phyloP scores from a whole-genome alignment of 345 rosid species.

The Hibiscus tridactylites region DNA sequence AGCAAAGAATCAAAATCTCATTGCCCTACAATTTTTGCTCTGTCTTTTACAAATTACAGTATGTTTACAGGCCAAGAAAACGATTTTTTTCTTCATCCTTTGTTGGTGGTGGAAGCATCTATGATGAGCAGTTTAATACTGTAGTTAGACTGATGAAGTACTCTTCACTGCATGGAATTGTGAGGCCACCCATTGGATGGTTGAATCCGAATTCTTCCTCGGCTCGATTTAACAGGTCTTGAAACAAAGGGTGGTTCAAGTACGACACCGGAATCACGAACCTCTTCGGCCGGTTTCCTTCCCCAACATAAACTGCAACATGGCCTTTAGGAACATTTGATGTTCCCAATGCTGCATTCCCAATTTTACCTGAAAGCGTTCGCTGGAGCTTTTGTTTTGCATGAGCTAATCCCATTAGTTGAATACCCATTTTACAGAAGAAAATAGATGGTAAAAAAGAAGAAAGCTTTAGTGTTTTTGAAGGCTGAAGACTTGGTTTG shows the following conservation, averaged over 20 bases:
- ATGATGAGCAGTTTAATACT: neutral
- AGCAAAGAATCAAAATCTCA: neutral
- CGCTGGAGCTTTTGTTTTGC: neutral
- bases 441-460: neutral
- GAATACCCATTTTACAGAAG: neutral
- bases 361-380: neutral
- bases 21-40: neutral
- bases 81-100: neutral
- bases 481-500: neutral
- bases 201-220: neutral
- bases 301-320: neutral
- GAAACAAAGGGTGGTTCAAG: neutral
- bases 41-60: neutral
- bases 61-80: neutral
- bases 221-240: neutral
- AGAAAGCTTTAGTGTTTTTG: neutral
- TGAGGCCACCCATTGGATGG: neutral
- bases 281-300: neutral
- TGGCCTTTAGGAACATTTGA: neutral
- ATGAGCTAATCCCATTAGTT: neutral
- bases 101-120: neutral
- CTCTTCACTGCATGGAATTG: neutral
- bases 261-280: neutral
- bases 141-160: neutral
- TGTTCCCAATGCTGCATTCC: neutral